Evolutionary conservation across 1,284 basidiomycete genomes (phyloP), one percentile per base, ranked within the genome.

Genomic region (Porphyrellus sp.): DNA sequence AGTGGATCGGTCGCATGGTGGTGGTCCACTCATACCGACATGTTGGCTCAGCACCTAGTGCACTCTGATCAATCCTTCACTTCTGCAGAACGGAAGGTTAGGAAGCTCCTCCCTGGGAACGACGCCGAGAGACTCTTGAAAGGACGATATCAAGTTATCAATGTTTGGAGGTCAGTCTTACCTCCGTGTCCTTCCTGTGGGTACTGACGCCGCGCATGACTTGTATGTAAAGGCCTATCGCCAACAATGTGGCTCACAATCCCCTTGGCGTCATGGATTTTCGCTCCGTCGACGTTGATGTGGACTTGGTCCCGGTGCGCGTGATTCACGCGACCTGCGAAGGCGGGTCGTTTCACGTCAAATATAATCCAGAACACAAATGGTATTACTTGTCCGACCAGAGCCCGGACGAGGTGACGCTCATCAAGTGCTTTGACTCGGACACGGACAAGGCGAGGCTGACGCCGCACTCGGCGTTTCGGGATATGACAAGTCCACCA

Each of bases 251-350:
- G 20, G 68, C 69, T 20, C 76, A 79, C 62, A 59, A 64, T 39
- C 79, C 78, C 2, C 72, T 81, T 37, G 78, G 76, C 0, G 63
- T 77, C 3, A 72, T 72, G 0, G 79, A 81, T 58, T 77, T 69
- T 46, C 69, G 73, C 40, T 69, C 72, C 11, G 61, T 81, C 25
- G 57, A 72, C 52, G 49, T 58, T 1, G 60, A 65, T 8, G 55
- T 63, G 12, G 71, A 76, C 54, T 64, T 77, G 46, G 57, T 74
- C 33, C 47, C 67, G 8, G 65, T 66, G 3, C 62, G 67, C 43
- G 58, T 72, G 44, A 64, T 72, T 42, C 73, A 71, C 56, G 63
- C 63, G 9, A 55, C 67, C 38, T 62, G 66, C 20, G 70, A 72
- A 44, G 71, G 74, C 2, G 65, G 61, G 52, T 73, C 68, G n/a